Evolutionary conservation across 495 filamentous ascomycete genomes (phyloP), one percentile per base, ranked within the genome.

Genomic region (Xylaria acuta): DNA sequence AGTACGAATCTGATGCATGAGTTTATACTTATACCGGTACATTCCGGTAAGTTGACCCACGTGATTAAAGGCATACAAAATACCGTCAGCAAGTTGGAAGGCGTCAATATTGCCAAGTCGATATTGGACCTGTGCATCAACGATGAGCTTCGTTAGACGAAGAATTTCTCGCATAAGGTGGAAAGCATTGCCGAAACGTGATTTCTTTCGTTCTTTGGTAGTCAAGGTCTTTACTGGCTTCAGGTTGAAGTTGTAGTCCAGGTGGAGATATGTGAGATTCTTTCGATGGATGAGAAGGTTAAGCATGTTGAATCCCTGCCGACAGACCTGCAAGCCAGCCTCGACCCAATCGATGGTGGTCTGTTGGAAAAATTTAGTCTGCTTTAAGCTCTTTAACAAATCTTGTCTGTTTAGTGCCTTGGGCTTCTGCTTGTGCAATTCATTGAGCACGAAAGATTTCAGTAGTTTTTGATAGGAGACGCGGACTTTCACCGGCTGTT

Each of bases 1-100:
- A 3, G 97, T 96, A 60, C 97, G 94, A 76, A 99, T 98, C 82
- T 99, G 97, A 81, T 99, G 97, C 97, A 99, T 99, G 45, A 99
- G 88, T 86, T 99, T 99, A 85, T 99, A 99, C 87, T 99, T 99
- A 89, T 99, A 99, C 36, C 97, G 93, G 84, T 99, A 99, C 97
- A 99, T 99, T 77, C 97, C 97, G 34, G 97, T 99, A 65, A 99
- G 85, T 83, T 99, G 97, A 64, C 97, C 97, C 69, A 99, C 97
- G 76, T 99, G 97, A 83, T 99, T 99, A 86, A 99, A 98, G 38
- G 97, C 97, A 78, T 98, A 99, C 12, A 98, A 87, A 69, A 99
- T 99, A 81, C 97, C 97, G 80, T 99, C 97, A 5, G 97, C 97
- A 67, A 99, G 90, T 79, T 99, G 97, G 86, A 98, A 99, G 41